Base-by-base conservation (phyloP, 768 basidiomycete genomes). In the Hericium coralloides region DNA sequence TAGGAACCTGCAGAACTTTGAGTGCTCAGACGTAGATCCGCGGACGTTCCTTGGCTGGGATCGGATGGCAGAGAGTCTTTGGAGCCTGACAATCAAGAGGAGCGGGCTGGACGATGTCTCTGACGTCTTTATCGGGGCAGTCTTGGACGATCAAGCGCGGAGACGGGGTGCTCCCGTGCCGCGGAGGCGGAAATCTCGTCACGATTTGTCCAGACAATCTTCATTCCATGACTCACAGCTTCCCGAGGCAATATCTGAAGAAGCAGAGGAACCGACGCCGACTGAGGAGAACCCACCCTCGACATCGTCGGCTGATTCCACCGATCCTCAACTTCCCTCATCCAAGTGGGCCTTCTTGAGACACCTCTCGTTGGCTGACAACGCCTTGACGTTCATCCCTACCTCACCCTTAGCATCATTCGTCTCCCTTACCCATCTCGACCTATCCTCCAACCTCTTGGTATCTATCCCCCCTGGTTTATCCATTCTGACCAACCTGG, bases 401-500 rank as follows among this genome's bases (percentile, higher is more conserved):
- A 66, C 82, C 23, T 78, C 82, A 18, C 72, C 81, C 12, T 74
- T 92, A 37, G 77, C 80, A 6, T 79, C 83, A 66, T 79, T 95
- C 54, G 80, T 84, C 45, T 80, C 86, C 5, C 71, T 98, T 43
- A 87, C 86, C 0, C 83, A 91, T 67, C 82, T 95, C 60, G 92
- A 95, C 70, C 79, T 95, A 43, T 94, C 93, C 18, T 89, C 89
- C 43, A 97, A 97, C 68, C 82, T 97, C 17, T 81, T 98, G 49
- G 84, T 94, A 43, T 88, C 91, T 31, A 79, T 95, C n/a, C 93
- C 93, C 0, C 69, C 85, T 1, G 88, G 86, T 20, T 78, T 95
- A 36, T 79, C 83, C 15, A 67, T 75, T 5, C 80, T 99, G 22
- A 82, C 85, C 65, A 88, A 85, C 60, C 87, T 99, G 53, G 71